Evolutionary conservation across 108 stramenopile genomes (phyloP).

Genomic region (Stephanodiscus triporus): DNA sequence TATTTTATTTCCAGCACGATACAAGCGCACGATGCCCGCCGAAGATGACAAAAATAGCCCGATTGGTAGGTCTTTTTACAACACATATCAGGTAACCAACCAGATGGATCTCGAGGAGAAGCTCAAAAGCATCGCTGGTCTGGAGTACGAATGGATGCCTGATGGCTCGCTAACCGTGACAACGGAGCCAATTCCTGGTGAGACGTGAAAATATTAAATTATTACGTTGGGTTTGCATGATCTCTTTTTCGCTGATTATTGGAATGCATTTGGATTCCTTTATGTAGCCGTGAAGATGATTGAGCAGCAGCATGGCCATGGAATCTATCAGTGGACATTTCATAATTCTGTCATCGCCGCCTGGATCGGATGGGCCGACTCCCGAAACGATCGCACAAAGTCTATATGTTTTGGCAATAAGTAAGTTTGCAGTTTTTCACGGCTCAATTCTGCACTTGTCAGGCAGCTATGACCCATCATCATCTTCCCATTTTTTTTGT

Average conservation of each 20-base stretch:
- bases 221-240: neutral
- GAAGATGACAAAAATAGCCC: constrained; percentile 77
- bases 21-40: constrained; percentile 74
- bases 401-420: constrained; percentile 73
- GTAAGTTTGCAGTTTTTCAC: neutral
- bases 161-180: constrained; percentile 68
- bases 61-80: constrained; percentile 82
- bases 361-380: constrained; percentile 79
- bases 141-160: constrained; percentile 69
- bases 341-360: constrained; percentile 77
- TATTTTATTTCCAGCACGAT: constrained; percentile 40
- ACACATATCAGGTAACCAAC: constrained; percentile 60
- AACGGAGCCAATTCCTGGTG: constrained; percentile 62
- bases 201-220: neutral
- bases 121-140: constrained; percentile 58
- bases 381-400: constrained; percentile 71
- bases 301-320: constrained; percentile 53
- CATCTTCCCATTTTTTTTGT: neutral
- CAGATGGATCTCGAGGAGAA: constrained; percentile 57
- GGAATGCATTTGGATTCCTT: neutral
- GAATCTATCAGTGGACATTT: constrained; percentile 65
- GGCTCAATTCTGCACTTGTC: neutral
- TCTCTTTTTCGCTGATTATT: neutral
- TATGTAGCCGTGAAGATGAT: constrained; percentile 58
- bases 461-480: neutral